Conservation (phyloP, 495 filamentous ascomycete species). For the Xylaria bambusicola region DNA sequence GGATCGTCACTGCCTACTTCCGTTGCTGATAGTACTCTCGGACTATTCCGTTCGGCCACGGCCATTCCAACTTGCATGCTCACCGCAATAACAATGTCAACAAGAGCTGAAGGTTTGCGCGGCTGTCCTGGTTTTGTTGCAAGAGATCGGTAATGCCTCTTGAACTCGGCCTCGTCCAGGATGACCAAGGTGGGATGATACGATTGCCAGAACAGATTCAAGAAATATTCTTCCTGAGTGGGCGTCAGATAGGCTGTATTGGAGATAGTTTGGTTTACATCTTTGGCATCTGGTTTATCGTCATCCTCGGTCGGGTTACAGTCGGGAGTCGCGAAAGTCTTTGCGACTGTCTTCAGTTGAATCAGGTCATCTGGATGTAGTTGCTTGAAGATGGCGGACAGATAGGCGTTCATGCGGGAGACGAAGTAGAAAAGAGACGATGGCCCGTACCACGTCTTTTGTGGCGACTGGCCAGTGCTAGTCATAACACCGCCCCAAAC, state of each 20-base stretch:
- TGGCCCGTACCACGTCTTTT: constrained; percentile 41
- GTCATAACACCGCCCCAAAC: constrained; percentile 32
- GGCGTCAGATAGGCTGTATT: constrained; percentile 26
- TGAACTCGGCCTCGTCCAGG: constrained; percentile 51
- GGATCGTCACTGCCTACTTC: constrained; percentile 37
- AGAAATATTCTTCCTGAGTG: constrained; percentile 52
- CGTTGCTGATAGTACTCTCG: constrained; percentile 12
- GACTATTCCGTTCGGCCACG: constrained; percentile 26
- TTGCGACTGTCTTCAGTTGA: constrained; percentile 20
- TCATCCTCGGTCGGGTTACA: constrained; percentile 17
- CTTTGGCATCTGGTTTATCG: constrained; percentile 9
- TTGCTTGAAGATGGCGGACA: constrained; percentile 36
- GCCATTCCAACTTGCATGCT: constrained; percentile 55
- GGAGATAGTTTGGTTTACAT: constrained; percentile 10
- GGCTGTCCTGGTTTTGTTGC: constrained; percentile 36
- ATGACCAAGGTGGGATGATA: constrained; percentile 44
- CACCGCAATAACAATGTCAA: constrained; percentile 57
- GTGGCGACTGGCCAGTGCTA: constrained; percentile 29
- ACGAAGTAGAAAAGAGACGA: constrained; percentile 46
- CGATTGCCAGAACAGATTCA: constrained; percentile 52
- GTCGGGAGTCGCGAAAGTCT: constrained; percentile 19
- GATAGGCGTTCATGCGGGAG: constrained; percentile 37
- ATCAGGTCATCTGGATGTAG: constrained; percentile 24
- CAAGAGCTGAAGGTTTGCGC: constrained; percentile 53
- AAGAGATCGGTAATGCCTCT: constrained; percentile 49